Conservation (phyloP, 805 yeast species). For the Komagataella kurtzmanii region DNA sequence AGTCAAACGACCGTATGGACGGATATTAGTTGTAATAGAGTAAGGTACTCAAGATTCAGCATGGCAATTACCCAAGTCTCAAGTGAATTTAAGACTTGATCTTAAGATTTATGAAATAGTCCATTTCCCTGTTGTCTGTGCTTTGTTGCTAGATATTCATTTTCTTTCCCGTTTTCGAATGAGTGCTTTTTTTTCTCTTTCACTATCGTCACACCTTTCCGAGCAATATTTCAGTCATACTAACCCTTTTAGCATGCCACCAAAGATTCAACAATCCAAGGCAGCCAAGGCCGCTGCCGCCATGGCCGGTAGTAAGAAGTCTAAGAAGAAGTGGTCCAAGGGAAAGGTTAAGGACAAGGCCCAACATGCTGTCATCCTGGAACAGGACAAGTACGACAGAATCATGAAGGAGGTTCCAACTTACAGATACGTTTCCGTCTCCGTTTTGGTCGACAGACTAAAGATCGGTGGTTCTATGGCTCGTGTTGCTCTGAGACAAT, state of each 20-base stretch:
- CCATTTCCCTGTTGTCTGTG: not conserved
- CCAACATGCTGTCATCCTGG: slow-evolving; percentile 92
- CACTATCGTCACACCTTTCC: not conserved
- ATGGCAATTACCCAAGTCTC: not conserved
- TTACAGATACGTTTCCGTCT: slow-evolving; percentile 95
- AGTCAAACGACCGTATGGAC: too few relatives aligned
- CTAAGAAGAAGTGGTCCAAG: slow-evolving; percentile 99
- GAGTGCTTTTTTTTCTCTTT: not conserved
- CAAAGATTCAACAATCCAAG: slow-evolving; percentile 97
- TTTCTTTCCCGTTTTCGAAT: not conserved
- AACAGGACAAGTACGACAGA: slow-evolving; percentile 98
- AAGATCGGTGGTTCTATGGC: slow-evolving; percentile 99
- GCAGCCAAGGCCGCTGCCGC: slow-evolving; percentile 99
- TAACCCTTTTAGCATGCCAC: slow-evolving; percentile 65
- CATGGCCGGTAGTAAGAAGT: slow-evolving; percentile 99
- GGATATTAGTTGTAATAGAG: too few relatives aligned
- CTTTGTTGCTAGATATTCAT: not conserved
- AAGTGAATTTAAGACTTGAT: not conserved
- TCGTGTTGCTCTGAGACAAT: slow-evolving; percentile 93
- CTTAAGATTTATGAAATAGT: not conserved
- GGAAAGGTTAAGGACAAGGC: slow-evolving; percentile 99
- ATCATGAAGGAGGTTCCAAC: slow-evolving; percentile 98
- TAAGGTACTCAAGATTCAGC: not conserved
- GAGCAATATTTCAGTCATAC: slow-evolving; percentile 3
- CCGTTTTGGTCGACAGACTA: slow-evolving; percentile 97